Evolutionary conservation across 2,329 filamentous ascomycete genomes (phyloP).

Genomic region (Paracoccidioides lutzii): DNA sequence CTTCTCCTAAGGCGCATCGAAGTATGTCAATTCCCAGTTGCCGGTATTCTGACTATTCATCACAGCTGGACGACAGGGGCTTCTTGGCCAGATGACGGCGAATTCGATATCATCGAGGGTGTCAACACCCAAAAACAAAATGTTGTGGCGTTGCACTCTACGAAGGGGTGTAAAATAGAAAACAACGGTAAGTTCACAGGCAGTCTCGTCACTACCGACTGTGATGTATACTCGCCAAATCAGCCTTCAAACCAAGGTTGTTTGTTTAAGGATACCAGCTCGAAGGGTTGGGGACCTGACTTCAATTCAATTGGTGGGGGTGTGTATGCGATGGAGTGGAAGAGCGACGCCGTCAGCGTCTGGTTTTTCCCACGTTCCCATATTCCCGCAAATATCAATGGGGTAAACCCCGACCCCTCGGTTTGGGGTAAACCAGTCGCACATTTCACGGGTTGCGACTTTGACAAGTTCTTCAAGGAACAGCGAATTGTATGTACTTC

Average conservation of each 20-base stretch:
- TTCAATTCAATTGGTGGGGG: constrained; percentile 62
- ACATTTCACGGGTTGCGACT: constrained; percentile 60
- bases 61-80: constrained; percentile 45
- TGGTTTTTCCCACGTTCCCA: constrained; percentile 67
- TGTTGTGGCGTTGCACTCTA: constrained; percentile 56
- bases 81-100: constrained; percentile 57
- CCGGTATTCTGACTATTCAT: constrained; percentile 7
- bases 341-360: constrained; percentile 54
- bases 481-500: constrained; percentile 49
- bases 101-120: constrained; percentile 72
- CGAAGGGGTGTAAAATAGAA: constrained; percentile 44
- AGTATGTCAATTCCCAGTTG: background rate
- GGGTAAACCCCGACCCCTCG: constrained; percentile 49
- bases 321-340: constrained; percentile 68
- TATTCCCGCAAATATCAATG: constrained; percentile 52
- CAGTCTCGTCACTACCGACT: constrained; percentile 41
- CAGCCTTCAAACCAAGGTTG: constrained; percentile 46
- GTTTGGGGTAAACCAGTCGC: constrained; percentile 59
- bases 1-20: background rate
- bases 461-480: constrained; percentile 54
- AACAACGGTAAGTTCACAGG: constrained; percentile 37
- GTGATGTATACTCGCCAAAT: constrained; percentile 37
- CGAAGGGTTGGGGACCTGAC: constrained; percentile 47
- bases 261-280: constrained; percentile 39
- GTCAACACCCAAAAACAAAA: constrained; percentile 51